Conservation (phyloP, 148 eudicot species). For the Gaultheria prostrata region DNA sequence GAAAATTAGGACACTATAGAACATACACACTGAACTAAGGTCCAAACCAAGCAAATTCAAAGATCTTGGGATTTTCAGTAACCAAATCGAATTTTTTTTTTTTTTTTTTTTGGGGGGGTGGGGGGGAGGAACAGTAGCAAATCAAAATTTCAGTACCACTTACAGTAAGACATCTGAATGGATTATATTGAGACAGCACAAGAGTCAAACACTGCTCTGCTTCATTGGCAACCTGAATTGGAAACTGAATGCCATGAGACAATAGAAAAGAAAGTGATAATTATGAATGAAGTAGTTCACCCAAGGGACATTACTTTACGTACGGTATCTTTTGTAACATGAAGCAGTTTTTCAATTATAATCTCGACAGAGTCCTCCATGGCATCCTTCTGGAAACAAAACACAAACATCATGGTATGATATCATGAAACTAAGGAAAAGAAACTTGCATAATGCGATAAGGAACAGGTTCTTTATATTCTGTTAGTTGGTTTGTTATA, state of each 20-base stretch:
- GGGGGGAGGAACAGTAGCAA: too few species aligned
- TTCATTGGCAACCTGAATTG: slow-evolving; percentile 67
- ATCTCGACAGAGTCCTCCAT: slow-evolving; percentile 95
- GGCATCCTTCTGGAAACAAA: slow-evolving; percentile 58
- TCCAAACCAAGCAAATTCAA: background rate
- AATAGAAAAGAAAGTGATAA: background rate
- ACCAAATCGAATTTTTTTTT: too few species aligned
- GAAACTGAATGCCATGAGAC: slow-evolving; percentile 9
- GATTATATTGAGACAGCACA: slow-evolving; percentile 75
- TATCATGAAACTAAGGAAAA: background rate
- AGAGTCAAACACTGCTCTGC: slow-evolving; percentile 69
- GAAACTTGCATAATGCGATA: background rate
- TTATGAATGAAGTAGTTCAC: background rate
- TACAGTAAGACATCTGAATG: slow-evolving; percentile 77
- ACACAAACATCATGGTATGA: slow-evolving; percentile 2
- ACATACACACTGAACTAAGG: background rate
- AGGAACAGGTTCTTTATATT: background rate
- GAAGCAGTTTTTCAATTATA: slow-evolving; percentile 86
- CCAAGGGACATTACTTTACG: slow-evolving; percentile 49
- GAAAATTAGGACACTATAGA: slow-evolving; percentile 5
- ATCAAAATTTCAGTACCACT: slow-evolving; percentile 22
- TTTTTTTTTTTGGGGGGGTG: too few species aligned
- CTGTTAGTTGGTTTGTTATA: background rate
- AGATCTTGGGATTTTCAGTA: background rate
- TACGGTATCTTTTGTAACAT: slow-evolving; percentile 58